Conservation (phyloP, 1,139 yeast species). For the Candida labiduridarum region DNA sequence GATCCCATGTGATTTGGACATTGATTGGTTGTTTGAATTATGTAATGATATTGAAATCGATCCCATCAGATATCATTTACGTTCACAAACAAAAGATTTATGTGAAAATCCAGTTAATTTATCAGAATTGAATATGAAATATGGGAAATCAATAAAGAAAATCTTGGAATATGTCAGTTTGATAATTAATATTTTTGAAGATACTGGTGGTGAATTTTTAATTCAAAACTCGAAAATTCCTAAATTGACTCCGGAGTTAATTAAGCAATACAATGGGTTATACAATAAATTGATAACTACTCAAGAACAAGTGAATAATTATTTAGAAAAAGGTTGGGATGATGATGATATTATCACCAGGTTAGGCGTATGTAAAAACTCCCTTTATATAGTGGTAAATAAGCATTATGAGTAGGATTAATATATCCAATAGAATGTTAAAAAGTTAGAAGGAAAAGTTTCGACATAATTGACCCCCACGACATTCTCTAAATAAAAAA, state of each 20-base stretch:
- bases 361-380: conserved; percentile 19
- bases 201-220: conserved; percentile 41
- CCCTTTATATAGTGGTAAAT: conserved; percentile 3
- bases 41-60: conserved; percentile 50
- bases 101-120: conserved; percentile 40
- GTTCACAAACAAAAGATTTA: conserved; percentile 43
- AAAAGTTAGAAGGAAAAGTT: no score
- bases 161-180: conserved; percentile 34
- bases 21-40: conserved; percentile 39
- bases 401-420: not conserved
- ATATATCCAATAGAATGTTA: not conserved
- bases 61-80: conserved; percentile 53
- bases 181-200: conserved; percentile 32
- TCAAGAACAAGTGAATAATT: conserved; percentile 29
- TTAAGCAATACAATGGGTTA: conserved; percentile 23
- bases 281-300: conserved; percentile 26
- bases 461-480: not conserved
- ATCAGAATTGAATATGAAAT: conserved; percentile 34
- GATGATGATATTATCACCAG: conserved; percentile 43
- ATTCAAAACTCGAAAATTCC: conserved; percentile 49
- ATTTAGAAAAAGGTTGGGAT: conserved; percentile 44
- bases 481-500: not conserved
- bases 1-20: conserved; percentile 25
- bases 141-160: conserved; percentile 22
- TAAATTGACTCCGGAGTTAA: conserved; percentile 30